A percentile compares a stretch with the other conserved stretches of the same genome.
phyloP scores from a whole-genome alignment of 1,284 basidiomycete genomes.

The Farysia itapuensis region DNA sequence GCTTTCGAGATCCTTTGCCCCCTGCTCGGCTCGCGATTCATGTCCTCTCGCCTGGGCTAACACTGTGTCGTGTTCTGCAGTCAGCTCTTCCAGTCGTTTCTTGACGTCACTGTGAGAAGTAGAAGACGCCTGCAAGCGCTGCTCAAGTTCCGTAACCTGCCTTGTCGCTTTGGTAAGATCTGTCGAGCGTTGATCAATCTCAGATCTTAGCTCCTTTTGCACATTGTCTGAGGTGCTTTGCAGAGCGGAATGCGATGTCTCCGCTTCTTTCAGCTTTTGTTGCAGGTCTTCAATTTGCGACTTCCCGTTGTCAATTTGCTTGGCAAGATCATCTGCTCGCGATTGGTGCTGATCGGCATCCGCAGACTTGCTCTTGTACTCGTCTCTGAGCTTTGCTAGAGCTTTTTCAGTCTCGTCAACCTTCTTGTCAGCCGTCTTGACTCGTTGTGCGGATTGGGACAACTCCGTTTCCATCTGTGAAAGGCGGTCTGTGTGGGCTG shows the following conservation, averaged over 20 bases:
- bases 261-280: background rate
- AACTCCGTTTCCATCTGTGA: too few species aligned
- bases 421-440: too few species aligned
- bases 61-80: slow-evolving; percentile 1
- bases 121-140: too few species aligned
- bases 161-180: too few species aligned
- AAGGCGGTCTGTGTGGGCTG: too few species aligned
- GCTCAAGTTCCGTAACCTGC: too few species aligned
- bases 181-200: too few species aligned
- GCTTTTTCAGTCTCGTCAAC: background rate
- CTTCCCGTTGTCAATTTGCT: background rate
- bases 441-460: too few species aligned
- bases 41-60: background rate
- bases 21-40: background rate
- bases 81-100: slow-evolving; percentile 5
- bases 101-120: too few species aligned
- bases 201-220: too few species aligned
- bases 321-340: slow-evolving; percentile 5
- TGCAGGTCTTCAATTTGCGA: background rate
- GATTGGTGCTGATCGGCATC: slow-evolving; percentile 7
- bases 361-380: slow-evolving; percentile 1
- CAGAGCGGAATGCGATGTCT: background rate
- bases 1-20: background rate
- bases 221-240: too few species aligned
- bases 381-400: slow-evolving; percentile 5